Base-by-base conservation (phyloP, 2,329 filamentous ascomycete genomes). In the Niveomyces coronatus region DNA sequence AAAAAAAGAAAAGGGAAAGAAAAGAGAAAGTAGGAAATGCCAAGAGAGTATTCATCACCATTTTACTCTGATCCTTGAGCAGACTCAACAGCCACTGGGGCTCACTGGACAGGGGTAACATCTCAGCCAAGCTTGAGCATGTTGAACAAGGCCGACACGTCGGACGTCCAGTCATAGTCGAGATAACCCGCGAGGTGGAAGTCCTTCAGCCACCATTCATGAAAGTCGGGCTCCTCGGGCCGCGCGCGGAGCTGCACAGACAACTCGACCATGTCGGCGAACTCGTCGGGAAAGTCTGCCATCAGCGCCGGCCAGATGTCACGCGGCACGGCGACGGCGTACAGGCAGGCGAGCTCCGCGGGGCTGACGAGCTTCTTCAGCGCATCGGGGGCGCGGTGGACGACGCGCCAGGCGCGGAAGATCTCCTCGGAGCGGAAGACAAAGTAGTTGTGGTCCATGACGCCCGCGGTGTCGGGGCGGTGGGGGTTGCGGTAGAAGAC, bases 401-500 rank as follows among this genome's bases (percentile, higher is more conserved):
- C 13, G 4, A 44, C 29, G 23, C 42, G 17, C 47, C 50, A 54
- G 2, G 47, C 34, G 3, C 43, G 49, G 13, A 51, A 51, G 5
- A 55, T 37, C 27, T 55, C 51, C 19, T 48, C 45, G 2, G 50
- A 50, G 6, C 49, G 45, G 23, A 44, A 52, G 5, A 37, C 14
- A 26, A 43, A 48, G 31, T 55, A 47, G 8, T 27, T 26, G 2
- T 37, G 6, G 11, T 43, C 37, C 15, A 47, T 41, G 8, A 20
- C 16, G 20, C 15, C 39, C 28, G 54, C 53, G 23, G 58, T 45
- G 2, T 56, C 61, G 0, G 58, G 52, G 24, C 51, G 50, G 20
- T 63, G 35, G 14, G 51, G 51, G 28, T 53, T 49, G 33, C 42
- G 42, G 16, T 45, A 36, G 19, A 50, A 46, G 40, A 55, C 38